Conservation (phyloP, 2,329 filamentous ascomycete species). For the Sporothrix sp. region DNA sequence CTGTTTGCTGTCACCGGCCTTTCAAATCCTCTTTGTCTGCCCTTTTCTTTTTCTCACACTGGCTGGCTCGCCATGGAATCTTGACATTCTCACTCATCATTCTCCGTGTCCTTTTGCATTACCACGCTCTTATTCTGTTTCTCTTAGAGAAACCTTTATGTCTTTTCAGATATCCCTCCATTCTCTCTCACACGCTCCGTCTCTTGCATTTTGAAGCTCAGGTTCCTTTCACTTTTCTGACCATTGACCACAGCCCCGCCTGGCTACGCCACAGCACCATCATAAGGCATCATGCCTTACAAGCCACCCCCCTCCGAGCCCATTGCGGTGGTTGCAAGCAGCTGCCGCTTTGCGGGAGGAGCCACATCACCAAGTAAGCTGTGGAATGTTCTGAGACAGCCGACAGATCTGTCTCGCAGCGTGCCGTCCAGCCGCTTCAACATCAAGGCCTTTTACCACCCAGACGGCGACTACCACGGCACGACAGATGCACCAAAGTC, state of each 20-base stretch:
- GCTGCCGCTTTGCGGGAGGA: conserved; percentile 27
- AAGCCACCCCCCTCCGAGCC: conserved; percentile 19
- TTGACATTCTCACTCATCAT: neutral
- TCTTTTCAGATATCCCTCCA: too few species aligned
- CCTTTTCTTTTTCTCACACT: too few species aligned
- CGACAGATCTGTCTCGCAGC: conserved; percentile 21
- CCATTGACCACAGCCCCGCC: too few species aligned
- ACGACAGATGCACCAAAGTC: conserved; percentile 25
- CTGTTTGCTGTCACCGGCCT: neutral
- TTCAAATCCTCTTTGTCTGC: too few species aligned
- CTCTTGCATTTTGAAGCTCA: too few species aligned
- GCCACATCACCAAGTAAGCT: conserved; percentile 24
- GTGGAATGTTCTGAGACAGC: conserved; percentile 24
- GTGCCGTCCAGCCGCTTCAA: conserved; percentile 25
- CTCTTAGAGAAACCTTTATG: too few species aligned
- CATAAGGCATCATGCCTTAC: conserved; percentile 9
- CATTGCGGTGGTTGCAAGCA: conserved; percentile 23
- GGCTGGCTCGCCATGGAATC: too few species aligned
- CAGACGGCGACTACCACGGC: conserved; percentile 26
- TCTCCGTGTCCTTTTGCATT: too few species aligned
- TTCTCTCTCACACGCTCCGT: too few species aligned
- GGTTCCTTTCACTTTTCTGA: neutral
- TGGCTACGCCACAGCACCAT: too few species aligned
- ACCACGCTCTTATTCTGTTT: neutral
- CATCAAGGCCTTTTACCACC: conserved; percentile 24